Percentiles rank a stretch among this genome's conserved stretches.
phyloP scores from a whole-genome alignment of 2,329 filamentous ascomycete genomes.

The Calonectria pseudoreteaudii region DNA sequence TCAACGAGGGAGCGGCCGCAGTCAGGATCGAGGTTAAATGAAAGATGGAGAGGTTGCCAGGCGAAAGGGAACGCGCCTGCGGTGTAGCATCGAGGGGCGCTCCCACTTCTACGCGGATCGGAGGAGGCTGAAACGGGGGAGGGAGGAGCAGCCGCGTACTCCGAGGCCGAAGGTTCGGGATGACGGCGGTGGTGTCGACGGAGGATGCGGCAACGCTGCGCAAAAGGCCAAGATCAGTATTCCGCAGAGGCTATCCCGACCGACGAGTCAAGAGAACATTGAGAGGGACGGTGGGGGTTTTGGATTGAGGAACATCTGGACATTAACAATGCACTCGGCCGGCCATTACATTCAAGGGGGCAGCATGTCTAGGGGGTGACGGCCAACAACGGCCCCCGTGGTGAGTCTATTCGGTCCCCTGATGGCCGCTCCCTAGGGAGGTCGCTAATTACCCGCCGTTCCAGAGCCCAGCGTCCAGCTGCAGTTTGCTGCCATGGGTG shows the following conservation, averaged over 20 bases:
- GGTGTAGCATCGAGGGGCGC: slow-evolving; percentile 43
- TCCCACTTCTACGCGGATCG: slow-evolving; percentile 28
- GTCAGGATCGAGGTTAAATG: slow-evolving; percentile 11
- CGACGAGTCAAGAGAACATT: slow-evolving; percentile 26
- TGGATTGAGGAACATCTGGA: slow-evolving; percentile 16
- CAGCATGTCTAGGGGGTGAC: slow-evolving; percentile 23
- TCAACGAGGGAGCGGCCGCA: slow-evolving; percentile 19
- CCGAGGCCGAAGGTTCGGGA: slow-evolving; percentile 17
- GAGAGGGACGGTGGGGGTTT: slow-evolving; percentile 39
- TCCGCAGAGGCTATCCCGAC: slow-evolving; percentile 27
- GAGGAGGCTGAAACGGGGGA: slow-evolving; percentile 27
- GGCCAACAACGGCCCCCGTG: slow-evolving; percentile 9
- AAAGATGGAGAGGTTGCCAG: slow-evolving; percentile 23
- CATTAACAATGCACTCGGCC: slow-evolving; percentile 32
- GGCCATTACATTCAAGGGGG: slow-evolving; percentile 39
- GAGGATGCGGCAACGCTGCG: slow-evolving; percentile 1
- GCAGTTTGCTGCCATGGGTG: slow-evolving; percentile 10
- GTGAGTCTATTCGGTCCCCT: slow-evolving; percentile 30
- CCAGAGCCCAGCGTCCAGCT: slow-evolving; percentile 22
- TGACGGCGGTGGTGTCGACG: slow-evolving; percentile 16
- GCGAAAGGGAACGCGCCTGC: slow-evolving; percentile 30
- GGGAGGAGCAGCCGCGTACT: slow-evolving; percentile 24
- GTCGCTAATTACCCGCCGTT: slow-evolving; percentile 32
- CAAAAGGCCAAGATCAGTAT: slow-evolving; percentile 2
- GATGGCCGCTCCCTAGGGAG: slow-evolving; percentile 18